A percentile compares a stretch with the other conserved stretches of the same genome.
Conservation (phyloP, 352 stramenopile species). For the Pythium grandisporangium region DNA sequence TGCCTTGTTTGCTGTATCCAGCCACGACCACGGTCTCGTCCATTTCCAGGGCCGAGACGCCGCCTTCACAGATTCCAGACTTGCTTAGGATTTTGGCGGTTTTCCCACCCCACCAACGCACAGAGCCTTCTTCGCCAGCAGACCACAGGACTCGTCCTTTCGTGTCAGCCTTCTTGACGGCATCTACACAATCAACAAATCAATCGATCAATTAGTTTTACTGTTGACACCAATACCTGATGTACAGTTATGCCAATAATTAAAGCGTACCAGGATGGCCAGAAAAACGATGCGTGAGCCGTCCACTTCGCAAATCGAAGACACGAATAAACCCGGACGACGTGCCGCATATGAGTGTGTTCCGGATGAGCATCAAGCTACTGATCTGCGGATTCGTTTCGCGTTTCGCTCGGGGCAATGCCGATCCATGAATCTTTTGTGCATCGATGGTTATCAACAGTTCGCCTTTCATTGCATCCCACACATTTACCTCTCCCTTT, state of each 20-base stretch:
- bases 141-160: slow-evolving; percentile 83
- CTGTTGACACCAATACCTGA: neutral
- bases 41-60: slow-evolving; percentile 80
- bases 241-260: neutral
- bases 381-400: slow-evolving; percentile 69
- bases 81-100: slow-evolving; percentile 81
- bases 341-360: slow-evolving; percentile 82
- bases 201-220: neutral
- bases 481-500: slow-evolving; percentile 82
- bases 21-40: slow-evolving; percentile 84
- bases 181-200: slow-evolving; percentile 26
- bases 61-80: slow-evolving; percentile 65
- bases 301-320: slow-evolving; percentile 73
- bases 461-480: slow-evolving; percentile 81
- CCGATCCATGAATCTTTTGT: slow-evolving; percentile 78
- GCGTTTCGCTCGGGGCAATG: slow-evolving; percentile 53
- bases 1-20: slow-evolving; percentile 71
- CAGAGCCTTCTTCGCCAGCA: slow-evolving; percentile 65
- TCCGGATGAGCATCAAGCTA: slow-evolving; percentile 83
- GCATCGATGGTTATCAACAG: slow-evolving; percentile 71
- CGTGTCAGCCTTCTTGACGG: slow-evolving; percentile 75
- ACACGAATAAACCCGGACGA: slow-evolving; percentile 82
- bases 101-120: slow-evolving; percentile 86
- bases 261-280: slow-evolving; percentile 62
- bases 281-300: slow-evolving; percentile 73